Percentiles rank a stretch among this genome's conserved stretches.
Conservation (phyloP, 2,329 filamentous ascomycete genomes). For the Colletotrichum eleusines region DNA sequence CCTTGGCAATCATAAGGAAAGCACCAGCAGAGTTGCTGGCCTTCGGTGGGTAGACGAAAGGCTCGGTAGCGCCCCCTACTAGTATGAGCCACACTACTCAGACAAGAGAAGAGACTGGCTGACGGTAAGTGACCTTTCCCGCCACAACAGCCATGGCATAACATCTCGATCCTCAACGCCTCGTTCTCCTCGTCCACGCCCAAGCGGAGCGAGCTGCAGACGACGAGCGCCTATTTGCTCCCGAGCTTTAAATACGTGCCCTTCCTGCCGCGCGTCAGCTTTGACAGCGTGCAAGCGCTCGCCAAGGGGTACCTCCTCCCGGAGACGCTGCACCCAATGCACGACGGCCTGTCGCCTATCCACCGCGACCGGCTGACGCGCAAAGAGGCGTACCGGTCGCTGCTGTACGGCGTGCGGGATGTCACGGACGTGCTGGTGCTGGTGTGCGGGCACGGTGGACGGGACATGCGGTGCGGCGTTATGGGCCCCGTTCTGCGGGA, state of each 20-base stretch:
- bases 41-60: neutral
- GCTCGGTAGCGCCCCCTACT: too few species aligned
- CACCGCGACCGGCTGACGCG: constrained; percentile 65
- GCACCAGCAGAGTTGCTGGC: neutral
- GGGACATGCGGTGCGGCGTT: constrained; percentile 86
- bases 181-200: constrained; percentile 75
- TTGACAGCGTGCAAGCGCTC: constrained; percentile 66
- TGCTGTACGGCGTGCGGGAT: constrained; percentile 69
- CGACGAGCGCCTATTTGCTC: constrained; percentile 79
- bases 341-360: constrained; percentile 69
- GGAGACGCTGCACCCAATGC: constrained; percentile 69
- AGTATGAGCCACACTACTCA: neutral
- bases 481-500: constrained; percentile 78
- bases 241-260: constrained; percentile 87
- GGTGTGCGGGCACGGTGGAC: constrained; percentile 87
- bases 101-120: constrained; percentile 43
- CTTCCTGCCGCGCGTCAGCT: constrained; percentile 72
- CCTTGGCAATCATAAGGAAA: neutral
- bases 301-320: constrained; percentile 77
- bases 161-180: constrained; percentile 80
- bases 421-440: constrained; percentile 80
- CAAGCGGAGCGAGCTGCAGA: constrained; percentile 59
- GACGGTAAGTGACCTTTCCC: constrained; percentile 49
- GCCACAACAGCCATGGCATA: constrained; percentile 79
- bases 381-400: constrained; percentile 64